Evolutionary conservation across 305 asterid genomes (phyloP).

Genomic region (Fraxinus floribunda): DNA sequence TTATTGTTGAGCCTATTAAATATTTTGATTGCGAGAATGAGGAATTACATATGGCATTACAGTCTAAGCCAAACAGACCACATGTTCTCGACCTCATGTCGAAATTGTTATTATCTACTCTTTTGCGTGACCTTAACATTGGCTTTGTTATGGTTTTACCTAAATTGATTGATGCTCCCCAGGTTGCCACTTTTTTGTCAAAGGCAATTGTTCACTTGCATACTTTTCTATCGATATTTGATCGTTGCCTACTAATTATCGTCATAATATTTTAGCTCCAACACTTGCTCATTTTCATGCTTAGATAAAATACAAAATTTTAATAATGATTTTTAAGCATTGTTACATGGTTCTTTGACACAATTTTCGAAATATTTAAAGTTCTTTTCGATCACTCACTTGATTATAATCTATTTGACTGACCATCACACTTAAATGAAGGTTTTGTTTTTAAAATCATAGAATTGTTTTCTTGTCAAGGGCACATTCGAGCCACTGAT

Average conservation of each 20-base stretch:
- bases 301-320: not conserved
- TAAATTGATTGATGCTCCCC: not conserved
- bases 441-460: not conserved
- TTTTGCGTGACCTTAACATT: not conserved
- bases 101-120: not conserved
- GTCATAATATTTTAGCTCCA: not conserved
- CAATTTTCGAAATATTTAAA: not conserved
- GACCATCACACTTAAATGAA: not conserved
- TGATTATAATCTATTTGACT: not conserved
- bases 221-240: not conserved
- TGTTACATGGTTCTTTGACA: not conserved
- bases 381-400: not conserved
- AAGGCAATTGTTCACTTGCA: not conserved
- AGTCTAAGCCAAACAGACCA: not conserved
- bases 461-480: not conserved
- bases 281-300: not conserved
- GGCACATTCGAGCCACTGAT: not conserved
- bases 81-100: not conserved
- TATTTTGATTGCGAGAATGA: not conserved
- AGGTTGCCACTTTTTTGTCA: not conserved
- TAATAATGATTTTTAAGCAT: not conserved
- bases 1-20: not conserved
- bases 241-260: not conserved
- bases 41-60: not conserved
- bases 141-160: not conserved